Conservation (phyloP, 805 yeast species). For the Candida tallmaniae region DNA sequence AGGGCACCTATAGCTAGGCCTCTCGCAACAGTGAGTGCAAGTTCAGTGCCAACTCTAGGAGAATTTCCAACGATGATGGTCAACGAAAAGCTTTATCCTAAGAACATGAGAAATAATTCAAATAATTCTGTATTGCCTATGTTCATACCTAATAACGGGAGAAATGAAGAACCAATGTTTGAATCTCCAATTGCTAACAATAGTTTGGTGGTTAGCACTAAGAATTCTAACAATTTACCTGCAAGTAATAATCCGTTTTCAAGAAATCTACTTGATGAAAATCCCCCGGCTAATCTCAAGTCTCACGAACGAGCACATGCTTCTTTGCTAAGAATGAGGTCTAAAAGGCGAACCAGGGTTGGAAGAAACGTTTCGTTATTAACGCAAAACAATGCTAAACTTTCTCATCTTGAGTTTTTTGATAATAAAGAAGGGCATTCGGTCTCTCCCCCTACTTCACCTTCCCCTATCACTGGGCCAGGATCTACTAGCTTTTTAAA, state of each 20-base stretch:
- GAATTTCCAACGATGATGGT: constrained; percentile 38
- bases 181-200: neutral
- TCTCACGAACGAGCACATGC: constrained; percentile 65
- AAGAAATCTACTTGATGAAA: constrained; percentile 17
- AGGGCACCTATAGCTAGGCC: constrained; percentile 14
- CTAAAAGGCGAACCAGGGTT: constrained; percentile 51
- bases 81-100: constrained; percentile 25
- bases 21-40: constrained; percentile 13
- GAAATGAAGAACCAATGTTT: neutral
- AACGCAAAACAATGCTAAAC: constrained; percentile 16
- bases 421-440: constrained; percentile 2
- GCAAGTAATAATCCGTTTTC: constrained; percentile 5
- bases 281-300: constrained; percentile 29
- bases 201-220: too few species aligned
- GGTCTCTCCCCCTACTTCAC: constrained; percentile 17
- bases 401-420: constrained; percentile 20
- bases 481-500: too few species aligned
- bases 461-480: constrained; percentile 13
- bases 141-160: constrained; percentile 5
- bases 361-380: constrained; percentile 23
- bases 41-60: constrained; percentile 37
- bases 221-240: neutral
- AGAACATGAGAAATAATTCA: constrained; percentile 9
- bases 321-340: constrained; percentile 55
- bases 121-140: constrained; percentile 11